These are phyloP conservation scores for Leptographium lundbergii DNA, from an alignment of 2,329 filamentous ascomycete genomes.

Conservation along the genomic window DNA sequence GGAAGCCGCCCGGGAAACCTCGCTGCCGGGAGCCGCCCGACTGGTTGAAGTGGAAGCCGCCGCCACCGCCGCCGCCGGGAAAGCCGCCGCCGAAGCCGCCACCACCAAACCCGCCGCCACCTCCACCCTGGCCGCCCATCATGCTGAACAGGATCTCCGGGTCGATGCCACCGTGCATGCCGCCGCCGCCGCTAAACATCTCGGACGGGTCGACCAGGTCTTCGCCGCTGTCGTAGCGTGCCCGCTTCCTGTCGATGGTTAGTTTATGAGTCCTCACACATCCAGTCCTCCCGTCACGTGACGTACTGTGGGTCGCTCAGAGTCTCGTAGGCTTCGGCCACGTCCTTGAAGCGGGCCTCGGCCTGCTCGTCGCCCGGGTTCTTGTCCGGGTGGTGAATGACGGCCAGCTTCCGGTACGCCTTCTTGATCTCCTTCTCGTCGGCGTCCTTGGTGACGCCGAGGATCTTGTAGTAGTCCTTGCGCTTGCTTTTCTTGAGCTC, in stretches of 20 bases:
- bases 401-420: slow-evolving; percentile 89
- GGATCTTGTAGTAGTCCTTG: slow-evolving; percentile 98
- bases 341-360: slow-evolving; percentile 91
- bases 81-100: slow-evolving; percentile 33
- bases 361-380: slow-evolving; percentile 78
- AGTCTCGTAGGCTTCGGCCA: slow-evolving; percentile 93
- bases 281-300: neutral
- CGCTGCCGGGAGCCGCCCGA: slow-evolving; percentile 23
- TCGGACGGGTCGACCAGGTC: slow-evolving; percentile 81
- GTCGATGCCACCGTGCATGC: slow-evolving; percentile 55
- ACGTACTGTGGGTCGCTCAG: slow-evolving; percentile 85
- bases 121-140: slow-evolving; percentile 56
- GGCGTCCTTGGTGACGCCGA: slow-evolving; percentile 77
- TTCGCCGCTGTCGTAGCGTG: slow-evolving; percentile 82
- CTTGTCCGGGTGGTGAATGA: slow-evolving; percentile 94
- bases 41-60: slow-evolving; percentile 44
- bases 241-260: slow-evolving; percentile 55
- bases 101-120: slow-evolving; percentile 35
- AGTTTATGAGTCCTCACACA: neutral
- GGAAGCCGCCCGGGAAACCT: slow-evolving; percentile 25
- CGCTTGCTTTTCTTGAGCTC: slow-evolving; percentile 96
- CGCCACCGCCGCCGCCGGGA: slow-evolving; percentile 29
- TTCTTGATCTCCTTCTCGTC: slow-evolving; percentile 83
- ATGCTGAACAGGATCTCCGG: slow-evolving; percentile 72
- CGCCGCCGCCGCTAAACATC: slow-evolving; percentile 62